Base-by-base conservation (phyloP, 2,329 filamentous ascomycete genomes). In the Ophiobolus disseminans region DNA sequence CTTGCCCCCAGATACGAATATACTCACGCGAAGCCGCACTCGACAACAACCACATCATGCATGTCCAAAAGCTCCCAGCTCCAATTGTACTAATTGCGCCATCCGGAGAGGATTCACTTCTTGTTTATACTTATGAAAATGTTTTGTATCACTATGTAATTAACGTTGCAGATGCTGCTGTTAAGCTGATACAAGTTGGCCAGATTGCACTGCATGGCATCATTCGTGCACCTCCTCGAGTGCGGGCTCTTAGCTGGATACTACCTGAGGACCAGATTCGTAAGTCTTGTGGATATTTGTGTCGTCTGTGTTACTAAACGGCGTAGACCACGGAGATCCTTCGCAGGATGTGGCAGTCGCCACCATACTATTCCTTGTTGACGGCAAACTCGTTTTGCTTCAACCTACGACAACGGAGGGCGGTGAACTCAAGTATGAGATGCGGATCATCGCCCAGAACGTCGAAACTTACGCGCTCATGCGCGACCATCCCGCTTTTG, bases 141-240 rank as follows among this genome's bases (percentile, higher is more conserved):
- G 82, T 95, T 9, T 81, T 99, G 13, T 94, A 97, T 67, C 94
- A 99, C 70, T 99, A 91, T 70, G 86, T 99, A 51, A 93, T 99
- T 56, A 83, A 80, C 54, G 86, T 89, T 0, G 82, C 86, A 0
- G 81, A 85, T 17, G 80, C 83, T n/a, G 86, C 86, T 17, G 83
- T 96, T 25, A 87, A 86, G 34, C 81, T 97, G 22, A 84, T 96
- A 5, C 91, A 96, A 68, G 92, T 97, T n/a, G 94, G 95, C 8
- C 94, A 97, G 70, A 99, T 99, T 65, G 93, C 91, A 10, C 94
- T 99, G 62, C 90, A 99, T 70, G 94, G 94, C 36, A 97, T 99
- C 54, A 92, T 99, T 34, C 82, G 94, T 62, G 95, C 94, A 26
- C 94, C 94, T 9, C 91, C 92, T 17, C 84, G 94, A 67, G 94